These are phyloP conservation scores for Tricholoma terreum DNA, from an alignment of 768 basidiomycete genomes.

Conservation along the genomic window DNA sequence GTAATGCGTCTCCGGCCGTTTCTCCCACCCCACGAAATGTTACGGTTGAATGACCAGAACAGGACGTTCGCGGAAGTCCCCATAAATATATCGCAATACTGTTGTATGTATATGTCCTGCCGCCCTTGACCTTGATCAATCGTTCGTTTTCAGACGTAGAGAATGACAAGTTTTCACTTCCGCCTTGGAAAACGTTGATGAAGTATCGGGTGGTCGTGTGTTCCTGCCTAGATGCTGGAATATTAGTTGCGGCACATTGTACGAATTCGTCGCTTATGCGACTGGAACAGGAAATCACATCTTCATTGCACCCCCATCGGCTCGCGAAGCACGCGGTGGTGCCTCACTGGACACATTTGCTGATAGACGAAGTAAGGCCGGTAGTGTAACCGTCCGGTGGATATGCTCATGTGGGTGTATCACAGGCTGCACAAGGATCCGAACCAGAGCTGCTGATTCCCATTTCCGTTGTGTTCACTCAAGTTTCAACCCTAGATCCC, in stretches of 20 bases:
- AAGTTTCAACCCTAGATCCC: constrained; percentile 11
- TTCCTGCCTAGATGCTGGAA: constrained; percentile 45
- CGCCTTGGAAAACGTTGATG: constrained; percentile 45
- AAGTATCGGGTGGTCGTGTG: constrained; percentile 44
- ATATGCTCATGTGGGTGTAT: background rate
- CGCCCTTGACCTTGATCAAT: background rate
- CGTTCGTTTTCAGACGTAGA: constrained; percentile 36
- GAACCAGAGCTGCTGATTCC: constrained; percentile 50
- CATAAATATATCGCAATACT: constrained; percentile 41
- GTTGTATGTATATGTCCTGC: constrained; percentile 33
- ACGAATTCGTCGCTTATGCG: constrained; percentile 39
- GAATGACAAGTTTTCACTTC: constrained; percentile 42
- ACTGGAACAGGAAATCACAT: constrained; percentile 38
- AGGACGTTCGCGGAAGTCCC: constrained; percentile 52
- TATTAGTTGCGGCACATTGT: constrained; percentile 42
- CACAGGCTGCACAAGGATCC: constrained; percentile 50
- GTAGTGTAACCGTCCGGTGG: background rate
- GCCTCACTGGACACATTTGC: constrained; percentile 51
- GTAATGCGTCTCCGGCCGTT: constrained; percentile 36
- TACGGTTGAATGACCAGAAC: constrained; percentile 46
- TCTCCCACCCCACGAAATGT: constrained; percentile 41
- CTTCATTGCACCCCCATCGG: constrained; percentile 37
- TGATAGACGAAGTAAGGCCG: constrained; percentile 45
- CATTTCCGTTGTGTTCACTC: constrained; percentile 43
- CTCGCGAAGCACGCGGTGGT: constrained; percentile 25